Evolutionary conservation across 345 rosid species (phyloP).

Genomic region (Hirschfeldia incana): DNA sequence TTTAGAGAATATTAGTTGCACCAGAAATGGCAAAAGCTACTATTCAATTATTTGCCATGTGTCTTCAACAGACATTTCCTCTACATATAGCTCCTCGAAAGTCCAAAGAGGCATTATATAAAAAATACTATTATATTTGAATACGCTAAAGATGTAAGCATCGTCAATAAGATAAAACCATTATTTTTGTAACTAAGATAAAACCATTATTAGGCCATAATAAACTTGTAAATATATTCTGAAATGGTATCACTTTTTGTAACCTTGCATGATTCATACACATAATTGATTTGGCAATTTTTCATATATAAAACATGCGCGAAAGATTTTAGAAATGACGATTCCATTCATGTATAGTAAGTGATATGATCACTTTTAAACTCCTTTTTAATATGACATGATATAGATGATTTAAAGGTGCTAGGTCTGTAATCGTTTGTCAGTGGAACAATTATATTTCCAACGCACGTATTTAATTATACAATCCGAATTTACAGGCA

Average conservation of each 20-base stretch:
- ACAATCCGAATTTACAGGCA: no score
- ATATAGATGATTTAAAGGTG: not conserved
- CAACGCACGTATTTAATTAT: not conserved
- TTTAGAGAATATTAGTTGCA: constrained; percentile 24
- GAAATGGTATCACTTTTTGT: not conserved
- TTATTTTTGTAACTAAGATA: not conserved
- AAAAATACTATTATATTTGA: not conserved
- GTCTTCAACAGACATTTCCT: constrained; percentile 18
- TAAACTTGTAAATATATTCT: constrained; percentile 5
- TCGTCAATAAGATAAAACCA: not conserved
- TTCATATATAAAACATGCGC: constrained; percentile 22
- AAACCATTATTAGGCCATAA: not conserved
- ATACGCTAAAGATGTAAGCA: not conserved
- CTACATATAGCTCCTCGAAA: constrained; percentile 21
- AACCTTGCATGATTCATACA: not conserved
- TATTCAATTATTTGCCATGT: constrained; percentile 31
- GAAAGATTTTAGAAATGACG: not conserved
- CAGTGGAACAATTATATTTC: not conserved
- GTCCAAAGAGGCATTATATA: constrained; percentile 26
- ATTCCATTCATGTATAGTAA: not conserved
- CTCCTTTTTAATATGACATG: not conserved
- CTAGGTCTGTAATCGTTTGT: not conserved
- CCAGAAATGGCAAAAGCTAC: constrained; percentile 36
- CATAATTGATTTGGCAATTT: not conserved
- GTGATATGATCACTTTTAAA: not conserved